Evolutionary conservation across 1,284 basidiomycete genomes (phyloP), one percentile per base, ranked within the genome.

Genomic region (Cutaneotrichosporon dermatis): DNA sequence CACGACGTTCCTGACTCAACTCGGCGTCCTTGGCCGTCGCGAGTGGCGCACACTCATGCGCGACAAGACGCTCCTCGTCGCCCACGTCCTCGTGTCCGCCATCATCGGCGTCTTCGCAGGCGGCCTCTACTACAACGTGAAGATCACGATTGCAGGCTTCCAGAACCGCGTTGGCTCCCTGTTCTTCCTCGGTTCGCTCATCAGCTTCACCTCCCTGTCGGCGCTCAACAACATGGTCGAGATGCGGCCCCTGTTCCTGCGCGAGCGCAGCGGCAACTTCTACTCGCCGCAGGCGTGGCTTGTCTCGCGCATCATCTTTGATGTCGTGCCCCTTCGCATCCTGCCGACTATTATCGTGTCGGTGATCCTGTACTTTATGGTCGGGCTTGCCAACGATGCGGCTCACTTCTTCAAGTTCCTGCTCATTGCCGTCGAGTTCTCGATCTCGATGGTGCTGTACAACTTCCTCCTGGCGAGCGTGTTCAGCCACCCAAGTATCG

Each of bases 341-440:
- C 88, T 98, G 6, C 95, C 95, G 6, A 92, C 95, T 0, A 84
- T 98, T 66, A 83, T 98, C 66, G 92, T 94, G 64, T 92, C 93
- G 34, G 88, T 90, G 6, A 96, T 98, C 69, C 87, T 96, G 4
- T 99, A 99, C 71, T 95, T 90, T 87, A 77, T 95, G 92, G 90
- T 91, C 11, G 91, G 92, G 8, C 83, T 95, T 1, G 83, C 88
- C 1, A 80, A 80, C 11, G 80, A 85, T 41, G 84, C 87, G 1
- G 82, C 84, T 0, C 80, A 84, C 66, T 91, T 87, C 80, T 90
- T 91, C 84, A 91, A 91, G 73, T 91, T 87, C 77, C 79, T 90
- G 13, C 83, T 91, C 65, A 85, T 90, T 58, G 79, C 90, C 11
- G 83, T 89, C 33, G 79, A 89, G 44, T 94, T 86, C 72, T 86